A percentile compares a stretch with the other conserved stretches of the same genome.
Evolutionary conservation across 2,329 filamentous ascomycete species (phyloP).

Genomic region (Venturia oleaginea): DNA sequence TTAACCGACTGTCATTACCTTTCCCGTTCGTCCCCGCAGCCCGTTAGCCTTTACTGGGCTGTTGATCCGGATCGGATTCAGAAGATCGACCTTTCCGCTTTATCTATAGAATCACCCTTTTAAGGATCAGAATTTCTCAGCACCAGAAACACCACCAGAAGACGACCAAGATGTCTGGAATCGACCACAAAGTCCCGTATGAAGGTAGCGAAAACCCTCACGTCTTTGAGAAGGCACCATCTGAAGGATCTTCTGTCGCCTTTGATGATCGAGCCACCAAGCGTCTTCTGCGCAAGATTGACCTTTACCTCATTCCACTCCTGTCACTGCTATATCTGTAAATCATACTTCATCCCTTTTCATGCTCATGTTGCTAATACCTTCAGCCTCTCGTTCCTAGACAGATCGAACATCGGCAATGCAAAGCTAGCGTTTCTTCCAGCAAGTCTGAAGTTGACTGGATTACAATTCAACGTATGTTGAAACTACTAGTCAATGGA

Average conservation of each 20-base stretch:
- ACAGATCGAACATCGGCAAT: constrained; percentile 42
- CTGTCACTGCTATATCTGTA: constrained; percentile 50
- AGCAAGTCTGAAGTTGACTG: constrained; percentile 26
- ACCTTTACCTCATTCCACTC: constrained; percentile 50
- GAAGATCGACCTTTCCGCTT: not conserved
- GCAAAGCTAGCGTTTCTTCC: constrained; percentile 30
- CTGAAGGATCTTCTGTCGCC: not conserved
- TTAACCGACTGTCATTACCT: not conserved
- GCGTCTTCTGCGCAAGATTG: constrained; percentile 44
- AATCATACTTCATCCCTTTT: constrained; percentile 19
- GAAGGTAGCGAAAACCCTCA: not conserved
- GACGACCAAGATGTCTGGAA: not conserved
- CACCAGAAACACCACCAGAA: not conserved
- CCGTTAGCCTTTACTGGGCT: not conserved
- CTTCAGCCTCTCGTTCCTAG: constrained; percentile 22
- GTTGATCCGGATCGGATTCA: not conserved
- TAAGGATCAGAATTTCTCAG: not conserved
- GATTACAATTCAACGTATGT: constrained; percentile 24
- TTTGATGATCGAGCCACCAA: constrained; percentile 37
- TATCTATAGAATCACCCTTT: not conserved
- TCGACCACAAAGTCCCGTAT: not conserved
- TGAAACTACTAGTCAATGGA: not conserved
- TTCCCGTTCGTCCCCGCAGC: not conserved
- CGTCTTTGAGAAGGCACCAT: not conserved
- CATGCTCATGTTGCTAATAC: not conserved